These are phyloP conservation scores for Termitomyces sp. DNA, from an alignment of 768 basidiomycete genomes.

Conservation along the genomic window DNA sequence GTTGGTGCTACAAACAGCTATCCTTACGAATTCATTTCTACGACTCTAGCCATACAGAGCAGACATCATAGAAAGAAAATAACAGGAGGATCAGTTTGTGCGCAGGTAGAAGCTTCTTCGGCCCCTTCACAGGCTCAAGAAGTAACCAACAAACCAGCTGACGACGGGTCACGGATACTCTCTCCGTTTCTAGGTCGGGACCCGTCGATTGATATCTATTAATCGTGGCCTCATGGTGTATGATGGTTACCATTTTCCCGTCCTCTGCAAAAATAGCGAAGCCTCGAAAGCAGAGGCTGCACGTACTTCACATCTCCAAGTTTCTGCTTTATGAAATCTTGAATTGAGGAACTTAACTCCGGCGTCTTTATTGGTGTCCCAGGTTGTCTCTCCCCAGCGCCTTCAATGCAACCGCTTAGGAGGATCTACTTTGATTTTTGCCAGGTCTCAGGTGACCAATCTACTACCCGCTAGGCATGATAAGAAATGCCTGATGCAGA, in stretches of 20 bases:
- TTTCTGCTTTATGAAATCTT: background rate
- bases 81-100: too few relatives aligned
- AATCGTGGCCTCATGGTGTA: too few relatives aligned
- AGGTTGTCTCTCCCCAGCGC: background rate
- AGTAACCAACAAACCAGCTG: background rate
- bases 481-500: background rate
- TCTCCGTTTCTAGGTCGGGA: background rate
- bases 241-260: background rate
- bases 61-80: background rate
- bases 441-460: background rate
- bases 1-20: background rate
- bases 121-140: background rate
- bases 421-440: background rate
- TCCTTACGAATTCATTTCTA: background rate
- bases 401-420: background rate
- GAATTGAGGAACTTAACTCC: background rate
- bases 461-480: background rate
- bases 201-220: too few relatives aligned
- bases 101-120: background rate
- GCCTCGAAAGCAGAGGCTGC: slow-evolving; percentile 4
- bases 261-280: background rate
- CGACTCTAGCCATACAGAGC: background rate
- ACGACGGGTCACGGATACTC: background rate
- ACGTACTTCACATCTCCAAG: background rate
- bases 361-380: background rate